These are phyloP conservation scores for Amanita molliuscula DNA, from an alignment of 768 basidiomycete species.

Conservation along the genomic window DNA sequence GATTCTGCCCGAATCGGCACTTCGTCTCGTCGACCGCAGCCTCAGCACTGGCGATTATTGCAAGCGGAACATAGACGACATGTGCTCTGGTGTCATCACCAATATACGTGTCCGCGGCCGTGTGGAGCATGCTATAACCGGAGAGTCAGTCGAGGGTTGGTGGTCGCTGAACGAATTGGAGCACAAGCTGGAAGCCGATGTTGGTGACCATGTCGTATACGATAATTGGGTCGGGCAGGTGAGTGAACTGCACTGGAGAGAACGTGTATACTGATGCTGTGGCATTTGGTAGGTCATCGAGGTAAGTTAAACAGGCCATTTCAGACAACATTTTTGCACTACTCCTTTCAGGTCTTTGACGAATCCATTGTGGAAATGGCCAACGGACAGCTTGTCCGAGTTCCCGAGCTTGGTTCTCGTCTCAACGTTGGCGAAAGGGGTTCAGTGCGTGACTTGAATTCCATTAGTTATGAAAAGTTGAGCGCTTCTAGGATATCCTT, in stretches of 20 bases:
- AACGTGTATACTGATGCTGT: neutral
- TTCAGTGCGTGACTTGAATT: slow-evolving; percentile 33
- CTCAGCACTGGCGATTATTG: slow-evolving; percentile 75
- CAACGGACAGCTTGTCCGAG: slow-evolving; percentile 51
- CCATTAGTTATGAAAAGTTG: neutral
- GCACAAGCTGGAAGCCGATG: slow-evolving; percentile 48
- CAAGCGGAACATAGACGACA: slow-evolving; percentile 68
- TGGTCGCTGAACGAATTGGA: slow-evolving; percentile 46
- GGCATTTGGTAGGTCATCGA: slow-evolving; percentile 51
- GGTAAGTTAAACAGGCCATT: slow-evolving; percentile 30
- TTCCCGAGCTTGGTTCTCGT: slow-evolving; percentile 72
- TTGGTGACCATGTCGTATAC: slow-evolving; percentile 74
- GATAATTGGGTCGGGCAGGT: slow-evolving; percentile 90
- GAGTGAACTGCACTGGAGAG: slow-evolving; percentile 15
- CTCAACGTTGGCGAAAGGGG: slow-evolving; percentile 70
- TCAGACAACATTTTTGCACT: slow-evolving; percentile 6
- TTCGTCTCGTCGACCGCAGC: slow-evolving; percentile 64
- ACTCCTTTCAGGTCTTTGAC: slow-evolving; percentile 57
- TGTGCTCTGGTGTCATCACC: slow-evolving; percentile 69
- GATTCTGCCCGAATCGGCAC: slow-evolving; percentile 61
- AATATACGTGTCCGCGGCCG: slow-evolving; percentile 50
- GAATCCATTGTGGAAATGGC: slow-evolving; percentile 67
- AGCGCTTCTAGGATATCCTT: slow-evolving; percentile 46
- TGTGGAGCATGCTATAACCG: slow-evolving; percentile 67
- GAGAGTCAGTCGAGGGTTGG: slow-evolving; percentile 52